Base-by-base conservation (phyloP, 2,329 filamentous ascomycete genomes). In the Microsporum ferrugineum region DNA sequence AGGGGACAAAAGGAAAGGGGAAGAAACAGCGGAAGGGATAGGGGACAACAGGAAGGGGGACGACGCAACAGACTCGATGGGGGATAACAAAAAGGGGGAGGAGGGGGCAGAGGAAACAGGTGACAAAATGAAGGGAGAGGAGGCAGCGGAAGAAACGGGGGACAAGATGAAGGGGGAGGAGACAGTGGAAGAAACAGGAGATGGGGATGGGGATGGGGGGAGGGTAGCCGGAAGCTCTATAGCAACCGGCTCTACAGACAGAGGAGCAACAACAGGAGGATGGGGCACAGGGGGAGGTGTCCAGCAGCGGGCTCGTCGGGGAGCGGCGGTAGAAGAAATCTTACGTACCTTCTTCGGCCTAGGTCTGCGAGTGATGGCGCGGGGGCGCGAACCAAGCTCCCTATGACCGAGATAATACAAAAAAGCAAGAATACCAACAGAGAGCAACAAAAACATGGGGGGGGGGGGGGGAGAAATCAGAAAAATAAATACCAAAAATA, bases 1-100 rank as follows among this genome's bases (percentile, higher is more conserved):
- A 43, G 62, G 57, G 59, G 43, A 58, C 38, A 57, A 59, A 60
- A 34, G 41, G 34, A 23, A 53, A 58, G 38, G 38, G 38, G 38
- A 41, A 41, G 38, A 41, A 41, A 12, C 6, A 2, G 10, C 12
- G 17, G 10, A 14, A n/a, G 3, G 5, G 6, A 43, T n/a, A 43
- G 39, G 39, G 0, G 39, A 43, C 39, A 41, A 43, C 14, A 43
- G 10, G 17, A 43, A 43, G 10, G 38, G 38, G 39, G 39, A 43
- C 5, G 39, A 43, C 5, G 10, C 14, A 41, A n/a, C 39, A n/a
- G 5, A 1, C 17, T 17, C 17, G 17, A 41, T 14, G n/a, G 39
- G 39, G 39, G 39, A 41, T 5, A 41, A n/a, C 14, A 41, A 2
- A 5, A 41, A 41, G 5, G 39, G 39, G 39, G 39, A 41, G 12